phyloP scores from a whole-genome alignment of 768 basidiomycete genomes.

The Pulveroboletus ravenelii region DNA sequence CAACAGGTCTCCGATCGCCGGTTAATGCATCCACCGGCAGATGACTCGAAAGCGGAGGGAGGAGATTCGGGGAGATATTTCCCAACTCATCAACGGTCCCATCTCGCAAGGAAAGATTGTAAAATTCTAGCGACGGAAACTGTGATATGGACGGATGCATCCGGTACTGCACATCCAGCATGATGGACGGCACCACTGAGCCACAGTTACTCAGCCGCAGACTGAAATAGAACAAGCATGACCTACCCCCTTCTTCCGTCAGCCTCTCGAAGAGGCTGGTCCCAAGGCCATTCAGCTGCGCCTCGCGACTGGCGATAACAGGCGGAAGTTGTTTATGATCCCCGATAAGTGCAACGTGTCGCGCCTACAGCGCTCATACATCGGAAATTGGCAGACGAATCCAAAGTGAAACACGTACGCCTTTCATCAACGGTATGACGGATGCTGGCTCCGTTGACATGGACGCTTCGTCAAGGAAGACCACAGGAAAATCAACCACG shows the following conservation, averaged over 20 bases:
- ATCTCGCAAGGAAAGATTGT: conserved; percentile 62
- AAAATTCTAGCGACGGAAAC: conserved; percentile 85
- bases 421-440: conserved; percentile 90
- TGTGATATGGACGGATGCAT: conserved; percentile 90
- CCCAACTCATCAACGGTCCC: conserved; percentile 62
- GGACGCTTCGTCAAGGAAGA: conserved; percentile 91
- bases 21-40: conserved; percentile 34
- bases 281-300: conserved; percentile 65
- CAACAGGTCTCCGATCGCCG: conserved; percentile 54
- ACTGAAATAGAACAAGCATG: background rate
- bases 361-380: conserved; percentile 45
- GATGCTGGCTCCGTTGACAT: conserved; percentile 96
- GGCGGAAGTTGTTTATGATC: conserved; percentile 96
- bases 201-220: conserved; percentile 2
- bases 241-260: conserved; percentile 75
- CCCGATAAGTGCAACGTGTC: conserved; percentile 86
- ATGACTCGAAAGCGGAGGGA: conserved; percentile 60
- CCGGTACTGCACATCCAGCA: conserved; percentile 92
- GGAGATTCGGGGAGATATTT: conserved; percentile 43
- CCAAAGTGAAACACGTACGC: conserved; percentile 50
- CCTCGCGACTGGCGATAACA: conserved; percentile 74
- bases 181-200: conserved; percentile 78
- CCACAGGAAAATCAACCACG: conserved; percentile 83
- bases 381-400: conserved; percentile 7
- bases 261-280: conserved; percentile 86